Conservation (phyloP, 257 asterid species). For the Lantana camara region DNA sequence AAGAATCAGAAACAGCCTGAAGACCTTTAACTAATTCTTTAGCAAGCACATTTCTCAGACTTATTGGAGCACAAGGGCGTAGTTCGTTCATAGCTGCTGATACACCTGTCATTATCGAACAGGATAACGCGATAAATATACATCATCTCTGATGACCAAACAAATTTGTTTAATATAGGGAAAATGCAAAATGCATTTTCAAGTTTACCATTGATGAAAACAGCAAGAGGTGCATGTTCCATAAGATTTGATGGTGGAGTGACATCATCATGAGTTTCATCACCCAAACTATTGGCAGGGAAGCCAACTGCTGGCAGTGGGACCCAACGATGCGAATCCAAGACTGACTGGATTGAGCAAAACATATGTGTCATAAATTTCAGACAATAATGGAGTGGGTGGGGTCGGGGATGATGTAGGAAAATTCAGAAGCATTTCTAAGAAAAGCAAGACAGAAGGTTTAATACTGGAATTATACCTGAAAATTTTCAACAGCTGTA, state of each 20-base stretch:
- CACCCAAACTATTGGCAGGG: constrained; percentile 72
- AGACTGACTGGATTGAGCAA: constrained; percentile 70
- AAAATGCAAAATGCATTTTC: constrained; percentile 1
- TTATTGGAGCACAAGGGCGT: constrained; percentile 92
- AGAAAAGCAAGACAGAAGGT: no score
- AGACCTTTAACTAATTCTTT: constrained; percentile 51
- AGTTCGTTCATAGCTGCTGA: constrained; percentile 96
- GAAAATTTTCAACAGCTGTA: constrained; percentile 90
- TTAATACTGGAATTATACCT: constrained; percentile 50
- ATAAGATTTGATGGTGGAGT: constrained; percentile 87
- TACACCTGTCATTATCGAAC: constrained; percentile 62
- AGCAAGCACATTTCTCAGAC: constrained; percentile 63
- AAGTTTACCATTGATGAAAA: constrained; percentile 73
- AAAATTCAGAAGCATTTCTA: no score
- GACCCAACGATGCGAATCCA: constrained; percentile 88
- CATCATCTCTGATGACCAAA: no score
- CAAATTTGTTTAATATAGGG: not conserved
- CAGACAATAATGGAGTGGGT: constrained; percentile 11
- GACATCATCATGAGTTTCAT: constrained; percentile 77
- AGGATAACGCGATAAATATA: constrained; percentile 11
- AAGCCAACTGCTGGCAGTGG: constrained; percentile 92
- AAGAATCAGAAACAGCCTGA: constrained; percentile 84
- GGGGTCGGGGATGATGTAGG: no score
- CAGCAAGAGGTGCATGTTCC: constrained; percentile 99
- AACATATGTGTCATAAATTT: constrained; percentile 29